Evolutionary conservation across 768 basidiomycete species (phyloP).

Genomic region (Rhodotorula paludigena): DNA sequence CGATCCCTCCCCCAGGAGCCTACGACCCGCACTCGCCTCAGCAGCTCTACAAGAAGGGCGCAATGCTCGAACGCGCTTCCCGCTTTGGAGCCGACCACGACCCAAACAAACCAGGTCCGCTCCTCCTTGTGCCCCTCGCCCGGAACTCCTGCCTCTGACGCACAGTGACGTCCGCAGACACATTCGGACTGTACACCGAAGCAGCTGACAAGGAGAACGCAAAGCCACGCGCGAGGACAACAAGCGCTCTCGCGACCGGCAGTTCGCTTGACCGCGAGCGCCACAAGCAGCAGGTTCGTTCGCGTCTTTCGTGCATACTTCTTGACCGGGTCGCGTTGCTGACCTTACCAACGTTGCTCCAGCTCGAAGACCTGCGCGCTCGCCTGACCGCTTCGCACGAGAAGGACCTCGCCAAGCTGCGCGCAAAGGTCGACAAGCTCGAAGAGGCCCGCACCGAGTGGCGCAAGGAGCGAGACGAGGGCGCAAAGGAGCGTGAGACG

Average conservation of each 20-base stretch:
- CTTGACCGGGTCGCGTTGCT: no score
- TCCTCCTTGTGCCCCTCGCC: neutral
- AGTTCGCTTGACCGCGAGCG: slow-evolving; percentile 8
- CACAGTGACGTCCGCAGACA: slow-evolving; percentile 2
- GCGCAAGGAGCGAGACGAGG: slow-evolving; percentile 10
- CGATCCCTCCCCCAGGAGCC: slow-evolving; percentile 19
- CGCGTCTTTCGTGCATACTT: no score
- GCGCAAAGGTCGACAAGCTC: slow-evolving; percentile 15
- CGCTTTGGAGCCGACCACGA: neutral
- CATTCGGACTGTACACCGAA: slow-evolving; percentile 19
- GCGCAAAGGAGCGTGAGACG: neutral
- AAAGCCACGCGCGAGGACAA: slow-evolving; percentile 2
- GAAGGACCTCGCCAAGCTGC: slow-evolving; percentile 25
- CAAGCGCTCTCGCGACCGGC: neutral
- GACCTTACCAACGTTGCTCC: neutral
- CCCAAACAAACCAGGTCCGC: slow-evolving; percentile 16
- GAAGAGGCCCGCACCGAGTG: slow-evolving; percentile 6
- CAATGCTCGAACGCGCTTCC: slow-evolving; percentile 8
- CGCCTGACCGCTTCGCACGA: slow-evolving; percentile 6
- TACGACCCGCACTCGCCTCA: slow-evolving; percentile 15
- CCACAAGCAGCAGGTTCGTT: slow-evolving; percentile 24
- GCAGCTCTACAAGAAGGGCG: slow-evolving; percentile 14
- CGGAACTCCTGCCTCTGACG: no score
- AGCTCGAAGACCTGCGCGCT: slow-evolving; percentile 29
- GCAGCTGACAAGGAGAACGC: slow-evolving; percentile 25